Base-by-base conservation (phyloP, 1,284 basidiomycete genomes). In the Quambalaria eucalypti region DNA sequence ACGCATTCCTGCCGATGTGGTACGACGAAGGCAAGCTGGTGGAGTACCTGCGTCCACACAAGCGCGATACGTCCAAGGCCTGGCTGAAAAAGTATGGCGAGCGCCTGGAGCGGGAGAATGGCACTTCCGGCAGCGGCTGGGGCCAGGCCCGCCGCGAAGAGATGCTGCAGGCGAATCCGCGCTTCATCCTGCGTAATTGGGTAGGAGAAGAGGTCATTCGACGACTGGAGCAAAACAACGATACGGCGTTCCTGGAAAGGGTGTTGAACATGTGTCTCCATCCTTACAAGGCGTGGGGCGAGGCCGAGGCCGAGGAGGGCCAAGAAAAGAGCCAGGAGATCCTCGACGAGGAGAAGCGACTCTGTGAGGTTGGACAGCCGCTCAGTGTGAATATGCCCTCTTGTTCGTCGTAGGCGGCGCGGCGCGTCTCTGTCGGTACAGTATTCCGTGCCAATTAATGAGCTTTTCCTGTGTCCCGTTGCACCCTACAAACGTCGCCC, bases 341-440 rank as follows among this genome's bases (percentile, higher is more conserved):
- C 77, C 65, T 83, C 82, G 74, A 81, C 81, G 28, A 80, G 78
- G 60, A 26, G 9, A 49, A 49, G 59, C 49, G 67, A 2, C 50
- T 68, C 46, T 68, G 66, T 46, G 60, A 57, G 36, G n/a, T 73
- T 4, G 69, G 67, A 26, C 23, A 49, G 33, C 62, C 60, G n/a
- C 42, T 73, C 38, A 59, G 55, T 6, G 57, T 55, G 10, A 57
- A 69, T 38, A 48, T 66, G 54, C 70, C 70, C 1, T 73, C 70
- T 10, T 73, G 70, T 38, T 73, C 70, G 12, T 69, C 67, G 2
- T 73, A 50, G 10, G n/a, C 28, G 10, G n/a, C n/a, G n/a, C n/a
- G n/a, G n/a, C n/a, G n/a, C n/a, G n/a, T n/a, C n/a, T n/a, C n/a
- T n/a, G n/a, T n/a, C n/a, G n/a, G n/a, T n/a, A n/a, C n/a, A n/a